Evolutionary conservation across 495 filamentous ascomycete genomes (phyloP).

Genomic region (Beverwykella pulmonaria): DNA sequence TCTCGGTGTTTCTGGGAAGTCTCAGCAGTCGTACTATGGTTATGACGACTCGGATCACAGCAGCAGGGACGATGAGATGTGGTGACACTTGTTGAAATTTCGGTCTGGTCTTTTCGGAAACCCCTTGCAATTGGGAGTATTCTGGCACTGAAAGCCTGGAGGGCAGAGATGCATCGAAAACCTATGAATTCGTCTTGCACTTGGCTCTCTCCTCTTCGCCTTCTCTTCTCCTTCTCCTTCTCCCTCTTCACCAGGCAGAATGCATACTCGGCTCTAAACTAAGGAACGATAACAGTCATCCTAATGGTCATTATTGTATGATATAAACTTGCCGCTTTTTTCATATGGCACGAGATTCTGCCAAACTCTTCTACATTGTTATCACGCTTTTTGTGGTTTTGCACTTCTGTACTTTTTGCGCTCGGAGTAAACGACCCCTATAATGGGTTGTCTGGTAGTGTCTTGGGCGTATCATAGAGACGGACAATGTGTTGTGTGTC

Average conservation of each 20-base stretch:
- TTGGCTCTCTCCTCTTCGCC: background rate
- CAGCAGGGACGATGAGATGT: slow-evolving; percentile 38
- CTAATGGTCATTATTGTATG: background rate
- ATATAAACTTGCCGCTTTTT: slow-evolving; percentile 12
- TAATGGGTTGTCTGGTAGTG: background rate
- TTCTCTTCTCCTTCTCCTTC: background rate
- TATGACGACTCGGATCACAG: slow-evolving; percentile 33
- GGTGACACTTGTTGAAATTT: slow-evolving; percentile 8
- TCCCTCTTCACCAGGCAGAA: background rate
- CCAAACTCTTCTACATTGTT: background rate
- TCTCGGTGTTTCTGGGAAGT: slow-evolving; percentile 35
- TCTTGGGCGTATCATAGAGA: background rate
- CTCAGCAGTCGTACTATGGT: slow-evolving; percentile 25
- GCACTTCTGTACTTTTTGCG: background rate
- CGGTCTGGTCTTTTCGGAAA: no score
- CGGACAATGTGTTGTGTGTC: no score
- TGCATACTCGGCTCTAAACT: background rate
- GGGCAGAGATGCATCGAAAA: no score
- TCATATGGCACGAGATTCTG: background rate
- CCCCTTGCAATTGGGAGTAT: no score
- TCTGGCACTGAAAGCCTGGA: no score
- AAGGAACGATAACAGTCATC: background rate
- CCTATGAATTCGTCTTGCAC: background rate
- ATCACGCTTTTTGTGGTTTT: background rate
- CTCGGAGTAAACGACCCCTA: background rate